Base-by-base conservation (phyloP, 768 basidiomycete genomes). In the Hebeloma cylindrosporum region DNA sequence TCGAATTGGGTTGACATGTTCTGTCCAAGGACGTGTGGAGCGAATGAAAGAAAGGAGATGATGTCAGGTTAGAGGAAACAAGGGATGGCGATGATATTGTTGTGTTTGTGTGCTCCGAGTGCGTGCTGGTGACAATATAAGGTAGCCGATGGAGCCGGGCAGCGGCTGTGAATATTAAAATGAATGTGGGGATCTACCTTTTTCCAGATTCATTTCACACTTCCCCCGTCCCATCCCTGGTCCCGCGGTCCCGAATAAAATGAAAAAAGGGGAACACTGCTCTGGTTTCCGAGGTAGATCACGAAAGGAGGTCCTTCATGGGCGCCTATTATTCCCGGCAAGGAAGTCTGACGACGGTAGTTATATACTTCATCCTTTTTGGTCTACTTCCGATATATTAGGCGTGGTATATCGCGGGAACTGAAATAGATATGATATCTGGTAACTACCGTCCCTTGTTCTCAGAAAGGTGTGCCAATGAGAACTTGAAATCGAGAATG, bases 151-250 rank as follows among this genome's bases (percentile, higher is more conserved):
- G 35, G 34, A 13, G 10, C 23, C 34, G 26, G 26, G 35, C 34
- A 46, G 22, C 14, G 18, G 39, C 40, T 39, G 26, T 45, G 39
- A 30, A 39, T 40, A 44, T 40, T 37, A 47, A 51, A 30, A 49
- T 48, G 48, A 53, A 47, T 49, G 47, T 54, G 46, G 41, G 50
- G 35, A 51, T 28, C 18, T 13, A 17, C 17, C 6, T 25, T 44
- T 55, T 54, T 33, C 54, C 57, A 58, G 54, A 50, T 51, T 62
- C 54, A 60, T 60, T 48, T 47, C 57, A 43, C n/a, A 57, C 20
- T 13, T 28, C 22, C 38, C 32, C 32, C 30, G 16, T 30, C 20
- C 16, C 34, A 9, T 47, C 22, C 20, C 17, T 7, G 43, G 36
- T 28, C 16, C 34, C 14, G 17, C 13, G 22, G 13, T 39, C n/a